Percentiles rank a stretch among this genome's conserved stretches.
These are phyloP conservation scores for Fusarium mangiferae DNA, from an alignment of 2,329 filamentous ascomycete species.

Conservation along the genomic window DNA sequence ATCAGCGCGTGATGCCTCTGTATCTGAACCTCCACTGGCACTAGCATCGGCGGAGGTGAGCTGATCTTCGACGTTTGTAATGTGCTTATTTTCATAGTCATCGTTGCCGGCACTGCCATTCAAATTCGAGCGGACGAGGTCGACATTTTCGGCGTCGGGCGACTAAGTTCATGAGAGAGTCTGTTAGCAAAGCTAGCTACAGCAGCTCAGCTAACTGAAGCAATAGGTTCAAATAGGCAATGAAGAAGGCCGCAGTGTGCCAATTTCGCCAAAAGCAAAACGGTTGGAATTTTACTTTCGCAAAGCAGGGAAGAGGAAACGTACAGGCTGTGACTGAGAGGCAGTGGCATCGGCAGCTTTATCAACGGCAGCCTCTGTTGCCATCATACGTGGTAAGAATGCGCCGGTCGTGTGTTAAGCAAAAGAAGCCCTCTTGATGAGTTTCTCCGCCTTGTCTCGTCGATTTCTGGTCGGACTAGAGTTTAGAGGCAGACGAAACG, in stretches of 20 bases:
- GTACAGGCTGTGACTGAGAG: slow-evolving; percentile 59
- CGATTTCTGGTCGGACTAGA: slow-evolving; percentile 23
- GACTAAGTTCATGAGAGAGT: slow-evolving; percentile 33
- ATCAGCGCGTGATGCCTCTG: slow-evolving; percentile 73
- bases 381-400: slow-evolving; percentile 69
- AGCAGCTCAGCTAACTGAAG: background rate
- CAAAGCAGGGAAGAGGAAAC: slow-evolving; percentile 35
- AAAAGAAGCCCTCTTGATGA: slow-evolving; percentile 43
- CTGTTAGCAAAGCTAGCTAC: slow-evolving; percentile 26
- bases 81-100: slow-evolving; percentile 67
- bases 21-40: slow-evolving; percentile 80
- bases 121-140: slow-evolving; percentile 55
- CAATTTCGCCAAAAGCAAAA: background rate
- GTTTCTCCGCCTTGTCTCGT: slow-evolving; percentile 38
- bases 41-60: slow-evolving; percentile 73
- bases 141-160: slow-evolving; percentile 60
- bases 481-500: slow-evolving; percentile 28
- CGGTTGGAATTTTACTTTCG: background rate
- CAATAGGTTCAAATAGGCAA: background rate
- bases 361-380: slow-evolving; percentile 68
- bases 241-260: background rate
- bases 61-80: slow-evolving; percentile 67
- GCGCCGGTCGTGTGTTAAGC: slow-evolving; percentile 47
- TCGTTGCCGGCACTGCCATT: slow-evolving; percentile 62
- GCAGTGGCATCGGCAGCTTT: slow-evolving; percentile 65